Percentiles rank a stretch among this genome's conserved stretches.
Conservation (phyloP, 176 grass and related monocot genomes). For the Saccharum officinarum region DNA sequence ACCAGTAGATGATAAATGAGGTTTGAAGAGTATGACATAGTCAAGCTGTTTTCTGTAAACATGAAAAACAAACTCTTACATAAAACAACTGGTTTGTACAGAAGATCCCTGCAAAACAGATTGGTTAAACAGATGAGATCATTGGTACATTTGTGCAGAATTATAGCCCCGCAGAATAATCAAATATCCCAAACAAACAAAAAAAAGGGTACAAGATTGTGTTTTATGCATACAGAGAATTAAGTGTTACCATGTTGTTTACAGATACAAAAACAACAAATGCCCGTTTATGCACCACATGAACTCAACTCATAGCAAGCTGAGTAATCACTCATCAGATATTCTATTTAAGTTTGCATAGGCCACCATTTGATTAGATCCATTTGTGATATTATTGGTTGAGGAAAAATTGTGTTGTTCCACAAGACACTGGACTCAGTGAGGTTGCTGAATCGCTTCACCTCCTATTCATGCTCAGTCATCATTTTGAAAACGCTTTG, state of each 20-base stretch:
- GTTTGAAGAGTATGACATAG: background rate
- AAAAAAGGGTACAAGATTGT: background rate
- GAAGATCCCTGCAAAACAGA: conserved; percentile 70
- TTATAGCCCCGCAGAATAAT: background rate
- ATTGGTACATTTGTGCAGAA: conserved; percentile 7
- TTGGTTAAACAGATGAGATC: conserved; percentile 24
- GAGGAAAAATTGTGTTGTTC: background rate
- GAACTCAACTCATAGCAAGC: background rate
- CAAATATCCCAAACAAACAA: conserved; percentile 7
- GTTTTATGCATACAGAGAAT: background rate
- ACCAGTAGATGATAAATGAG: conserved; percentile 29
- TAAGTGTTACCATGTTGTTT: background rate
- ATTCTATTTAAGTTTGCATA: conserved; percentile 7
- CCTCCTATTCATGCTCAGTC: background rate
- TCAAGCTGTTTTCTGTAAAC: conserved; percentile 23
- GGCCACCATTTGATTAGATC: background rate
- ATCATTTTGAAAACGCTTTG: background rate
- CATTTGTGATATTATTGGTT: background rate
- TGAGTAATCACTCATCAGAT: background rate
- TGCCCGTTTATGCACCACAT: no score
- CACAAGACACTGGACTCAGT: background rate
- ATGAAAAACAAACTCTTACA: conserved; percentile 50
- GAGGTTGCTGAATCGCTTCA: background rate
- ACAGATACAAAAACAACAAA: background rate
- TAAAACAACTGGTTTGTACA: conserved; percentile 92